These are phyloP conservation scores for Obba rivulosa DNA, from an alignment of 768 basidiomycete genomes.

Conservation along the genomic window DNA sequence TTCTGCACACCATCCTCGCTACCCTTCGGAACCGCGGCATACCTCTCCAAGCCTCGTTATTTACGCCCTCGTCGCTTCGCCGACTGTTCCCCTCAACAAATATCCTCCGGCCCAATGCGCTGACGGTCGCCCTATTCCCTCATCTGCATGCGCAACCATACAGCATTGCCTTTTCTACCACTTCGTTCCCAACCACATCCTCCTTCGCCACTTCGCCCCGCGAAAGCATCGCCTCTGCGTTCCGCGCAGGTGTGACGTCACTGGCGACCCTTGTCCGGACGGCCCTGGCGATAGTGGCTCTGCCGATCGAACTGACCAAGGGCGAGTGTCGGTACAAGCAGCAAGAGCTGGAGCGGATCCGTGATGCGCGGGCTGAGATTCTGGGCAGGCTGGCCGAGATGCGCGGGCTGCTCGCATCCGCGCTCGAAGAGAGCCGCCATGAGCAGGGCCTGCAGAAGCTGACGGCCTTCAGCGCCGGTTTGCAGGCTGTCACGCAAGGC, in stretches of 20 bases:
- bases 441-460: slow-evolving; percentile 11
- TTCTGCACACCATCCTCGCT: slow-evolving; percentile 34
- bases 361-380: slow-evolving; percentile 62
- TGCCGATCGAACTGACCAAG: slow-evolving; percentile 57
- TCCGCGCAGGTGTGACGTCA: slow-evolving; percentile 3
- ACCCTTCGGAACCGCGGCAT: slow-evolving; percentile 39
- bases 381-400: slow-evolving; percentile 59
- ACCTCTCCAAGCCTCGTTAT: slow-evolving; percentile 40
- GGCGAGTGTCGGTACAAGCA: slow-evolving; percentile 67
- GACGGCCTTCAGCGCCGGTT: slow-evolving; percentile 9
- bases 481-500: slow-evolving; percentile 7
- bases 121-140: slow-evolving; percentile 62
- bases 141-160: slow-evolving; percentile 40
- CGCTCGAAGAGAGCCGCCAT: slow-evolving; percentile 19
- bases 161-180: slow-evolving; percentile 14
- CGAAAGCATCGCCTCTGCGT: slow-evolving; percentile 10
- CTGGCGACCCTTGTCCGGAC: slow-evolving; percentile 10
- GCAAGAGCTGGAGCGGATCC: slow-evolving; percentile 51
- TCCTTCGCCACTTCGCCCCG: slow-evolving; percentile 7
- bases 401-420: slow-evolving; percentile 38
- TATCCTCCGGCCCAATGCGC: slow-evolving; percentile 40
- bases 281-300: slow-evolving; percentile 25
- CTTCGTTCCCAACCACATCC: slow-evolving; percentile 14
- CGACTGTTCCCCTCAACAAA: slow-evolving; percentile 42
- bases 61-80: slow-evolving; percentile 44